Conservation (phyloP, 1,284 basidiomycete genomes). For the Sporisorium sorghi region DNA sequence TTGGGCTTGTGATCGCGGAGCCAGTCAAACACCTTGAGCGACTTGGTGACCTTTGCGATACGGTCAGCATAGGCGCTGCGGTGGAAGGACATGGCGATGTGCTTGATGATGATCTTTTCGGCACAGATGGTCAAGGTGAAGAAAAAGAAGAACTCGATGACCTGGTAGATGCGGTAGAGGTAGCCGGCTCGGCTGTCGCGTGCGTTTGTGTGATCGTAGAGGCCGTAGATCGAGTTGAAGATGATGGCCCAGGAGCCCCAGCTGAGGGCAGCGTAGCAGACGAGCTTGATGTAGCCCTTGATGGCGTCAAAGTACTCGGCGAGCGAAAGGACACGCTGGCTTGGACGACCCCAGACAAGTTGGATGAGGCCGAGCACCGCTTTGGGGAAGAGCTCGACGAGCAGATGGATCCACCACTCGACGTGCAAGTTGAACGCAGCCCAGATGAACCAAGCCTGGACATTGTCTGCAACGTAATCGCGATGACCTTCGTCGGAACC, state of each 20-base stretch:
- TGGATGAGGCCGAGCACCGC: constrained; percentile 51
- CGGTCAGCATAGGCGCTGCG: constrained; percentile 81
- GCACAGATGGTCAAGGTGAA: constrained; percentile 61
- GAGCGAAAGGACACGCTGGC: constrained; percentile 49
- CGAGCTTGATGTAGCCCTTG: constrained; percentile 62
- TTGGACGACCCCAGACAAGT: constrained; percentile 59
- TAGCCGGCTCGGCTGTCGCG: constrained; percentile 53
- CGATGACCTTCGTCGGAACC: constrained; percentile 39
- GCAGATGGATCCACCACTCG: constrained; percentile 64
- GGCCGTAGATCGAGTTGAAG: constrained; percentile 60
- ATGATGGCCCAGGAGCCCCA: constrained; percentile 68
- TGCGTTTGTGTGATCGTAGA: constrained; percentile 54
- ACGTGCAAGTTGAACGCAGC: constrained; percentile 66
- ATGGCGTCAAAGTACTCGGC: constrained; percentile 64
- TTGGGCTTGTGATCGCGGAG: constrained; percentile 80
- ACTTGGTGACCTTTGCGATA: constrained; percentile 74
- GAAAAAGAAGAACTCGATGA: constrained; percentile 67
- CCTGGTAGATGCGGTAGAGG: constrained; percentile 64
- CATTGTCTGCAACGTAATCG: constrained; percentile 62
- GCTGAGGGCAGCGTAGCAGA: constrained; percentile 61
- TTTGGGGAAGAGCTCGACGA: constrained; percentile 63
- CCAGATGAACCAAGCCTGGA: constrained; percentile 67
- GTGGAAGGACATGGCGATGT: constrained; percentile 74
- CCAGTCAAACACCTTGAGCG: constrained; percentile 77
- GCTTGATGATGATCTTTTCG: constrained; percentile 65